Evolutionary conservation across 805 yeast genomes (phyloP), one percentile per base, ranked within the genome.

Genomic region (Zygosaccharomyces pseudorouxii): DNA sequence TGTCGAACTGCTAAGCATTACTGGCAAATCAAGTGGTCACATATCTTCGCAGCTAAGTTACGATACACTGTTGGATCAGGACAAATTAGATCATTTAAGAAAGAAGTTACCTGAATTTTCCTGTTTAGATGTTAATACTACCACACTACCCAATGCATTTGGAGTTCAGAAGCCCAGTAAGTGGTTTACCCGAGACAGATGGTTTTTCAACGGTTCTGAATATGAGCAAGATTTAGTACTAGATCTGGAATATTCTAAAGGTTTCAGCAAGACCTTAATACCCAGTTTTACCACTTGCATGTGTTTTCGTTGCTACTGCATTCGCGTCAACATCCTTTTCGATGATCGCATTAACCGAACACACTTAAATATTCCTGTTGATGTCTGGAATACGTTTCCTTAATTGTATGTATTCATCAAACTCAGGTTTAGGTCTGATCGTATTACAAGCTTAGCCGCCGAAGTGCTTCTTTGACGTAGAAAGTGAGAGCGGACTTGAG

Each of bases 201-300:
- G 44, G 44, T 20, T 3, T 10, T 29, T 16, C 11, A n/a, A 25
- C n/a, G 38, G 45, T 5, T 12, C 39, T 12, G 31, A 33, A 16
- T 45, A 44, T 19, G 44, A 42, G 16, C 35, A 28, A 18, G 27
- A 38, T 11, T 8, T 50, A 11, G 43, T 40, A 31, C 40, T 58
- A 1, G 52, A 58, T 41, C 14, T 61, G 12, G 48, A 49, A 22
- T 53, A 40, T 18, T 44, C 39, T 23, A 58, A 59, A 38, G 71
- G 73, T 68, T 49, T 55, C 1, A 67, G 68, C 46, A 63, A 73
- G n/a, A 71, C 71, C 2, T 61, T 76, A 38, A 57, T 72, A n/a
- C 80, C 80, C 2, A 65, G 71, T 35, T 76, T 73, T 54, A 78
- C 75, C 47, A 69, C 66, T 46, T 76, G 80, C 57, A 63, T 76